Percentiles rank a stretch among this genome's conserved stretches.
Evolutionary conservation across 2,329 filamentous ascomycete species (phyloP).

Genomic region (Fonsecaea pedrosoi): DNA sequence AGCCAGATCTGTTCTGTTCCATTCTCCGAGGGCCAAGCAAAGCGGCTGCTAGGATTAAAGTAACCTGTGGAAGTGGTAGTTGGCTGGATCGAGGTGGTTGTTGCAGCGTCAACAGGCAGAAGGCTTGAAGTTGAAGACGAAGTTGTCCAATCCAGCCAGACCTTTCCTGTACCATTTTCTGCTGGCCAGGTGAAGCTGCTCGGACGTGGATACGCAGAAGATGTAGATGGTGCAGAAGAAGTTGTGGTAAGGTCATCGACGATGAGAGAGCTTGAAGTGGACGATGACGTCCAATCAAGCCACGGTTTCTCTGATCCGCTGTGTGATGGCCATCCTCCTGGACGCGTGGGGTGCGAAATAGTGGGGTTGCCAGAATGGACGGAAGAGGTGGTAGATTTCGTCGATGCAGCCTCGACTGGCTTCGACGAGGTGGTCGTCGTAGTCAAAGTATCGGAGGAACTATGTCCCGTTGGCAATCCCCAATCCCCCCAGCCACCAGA

Average conservation of each 20-base stretch:
- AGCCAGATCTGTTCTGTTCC: slow-evolving; percentile 6
- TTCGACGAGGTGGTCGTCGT: not conserved
- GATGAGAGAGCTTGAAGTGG: slow-evolving; percentile 5
- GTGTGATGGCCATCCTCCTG: slow-evolving; percentile 5
- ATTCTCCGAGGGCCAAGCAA: slow-evolving; percentile 10
- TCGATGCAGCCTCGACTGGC: not conserved
- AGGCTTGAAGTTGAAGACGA: slow-evolving; percentile 13
- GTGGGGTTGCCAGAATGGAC: not conserved
- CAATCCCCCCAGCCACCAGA: not conserved
- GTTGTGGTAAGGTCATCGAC: slow-evolving; percentile 8
- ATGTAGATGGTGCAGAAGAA: not conserved
- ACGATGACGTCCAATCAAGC: slow-evolving; percentile 15
- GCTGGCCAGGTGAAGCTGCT: slow-evolving; percentile 11
- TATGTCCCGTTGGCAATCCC: not conserved
- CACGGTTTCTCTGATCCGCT: not conserved
- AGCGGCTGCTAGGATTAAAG: not conserved
- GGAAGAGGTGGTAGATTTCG: not conserved
- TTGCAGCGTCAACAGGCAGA: slow-evolving; percentile 9
- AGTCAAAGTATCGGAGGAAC: not conserved
- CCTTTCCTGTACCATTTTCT: slow-evolving; percentile 1
- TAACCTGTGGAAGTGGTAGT: slow-evolving; percentile 4
- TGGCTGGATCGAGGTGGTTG: slow-evolving; percentile 7
- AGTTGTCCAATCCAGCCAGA: slow-evolving; percentile 12
- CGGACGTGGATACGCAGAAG: not conserved
- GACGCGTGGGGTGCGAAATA: not conserved